Evolutionary conservation across 2,329 filamentous ascomycete genomes (phyloP), one percentile per base, ranked within the genome.

Genomic region (Phialocephala subalpina): DNA sequence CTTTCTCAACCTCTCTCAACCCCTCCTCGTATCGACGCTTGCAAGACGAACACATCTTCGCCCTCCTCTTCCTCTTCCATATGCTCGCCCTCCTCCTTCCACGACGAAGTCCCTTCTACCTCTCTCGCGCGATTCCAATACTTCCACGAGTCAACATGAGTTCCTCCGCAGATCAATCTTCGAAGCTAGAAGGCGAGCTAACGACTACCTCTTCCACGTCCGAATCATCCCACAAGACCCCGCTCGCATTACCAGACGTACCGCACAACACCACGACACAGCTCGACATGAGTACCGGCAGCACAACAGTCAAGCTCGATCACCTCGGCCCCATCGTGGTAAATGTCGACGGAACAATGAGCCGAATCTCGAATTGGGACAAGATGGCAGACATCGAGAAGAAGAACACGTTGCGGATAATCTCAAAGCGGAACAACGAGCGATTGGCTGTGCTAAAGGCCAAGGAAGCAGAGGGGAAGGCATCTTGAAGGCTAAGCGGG

Each of bases 281-380:
- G 35, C 47, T 73, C 8, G 71, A 73, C 49, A 65, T 73, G 47
- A 70, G 65, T 22, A 63, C 49, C 16, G 67, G 68, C 58, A 75
- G 76, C 62, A 76, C 76, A 59, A 63, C 78, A 16, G 76, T 91
- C 52, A 86, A 84, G 58, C 84, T 94, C 9, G 90, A 92, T 74
- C 84, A 87, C 67, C 80, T 94, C 27, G 91, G 92, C 0, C 92
- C 92, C 1, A 82, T 94, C 72, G 90, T 94, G 1, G 88, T 94
- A 62, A 91, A 93, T 76, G 81, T 82, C 67, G 90, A 94, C 77
- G 92, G 92, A 22, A 89, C 89, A 9, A 77, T 93, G 71, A 88
- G 88, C 64, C 84, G 91, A 38, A 91, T 94, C 72, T 79, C 84
- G 40, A 94, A 94, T 77, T 94, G 91, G 91, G 82, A 80, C 9